Evolutionary conservation across 2,329 filamentous ascomycete species (phyloP), one percentile per base, ranked within the genome.

Genomic region (Epichloe coenophiala): DNA sequence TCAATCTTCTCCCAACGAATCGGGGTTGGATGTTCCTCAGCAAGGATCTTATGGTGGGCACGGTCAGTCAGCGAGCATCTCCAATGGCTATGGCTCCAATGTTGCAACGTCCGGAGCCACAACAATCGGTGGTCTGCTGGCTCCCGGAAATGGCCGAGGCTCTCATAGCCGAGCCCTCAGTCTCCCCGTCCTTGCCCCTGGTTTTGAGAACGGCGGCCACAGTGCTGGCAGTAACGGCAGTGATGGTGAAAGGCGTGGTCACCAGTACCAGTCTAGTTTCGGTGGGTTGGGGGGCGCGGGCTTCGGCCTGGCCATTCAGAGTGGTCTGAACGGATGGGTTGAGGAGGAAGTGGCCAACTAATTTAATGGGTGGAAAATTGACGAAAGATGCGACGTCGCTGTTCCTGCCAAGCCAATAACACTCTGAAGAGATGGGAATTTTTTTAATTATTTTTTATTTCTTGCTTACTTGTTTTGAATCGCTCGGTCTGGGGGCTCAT

Each of bases 81-180:
- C 75, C 33, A 84, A 82, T 54, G 80, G 81, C 45, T 84, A 77
- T 57, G 66, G 77, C 42, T 71, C 70, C 38, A 77, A 73, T 58
- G 67, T 70, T 44, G 66, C 71, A n/a, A 65, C 69, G 3, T 74
- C 76, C 21, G 78, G 76, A 37, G 72, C 84, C 2, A 82, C 83
- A 2, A 87, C 83, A 1, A 84, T 90, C 54, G 84, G 85, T 42
- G 85, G 86, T 7, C 77, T 94, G 38, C 76, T 93, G 47, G 84
- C 86, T 3, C 86, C 87, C 2, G 80, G 80, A 48, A 83, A 79
- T 50, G 64, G 70, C 12, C 75, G 80, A 36, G 71, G 75, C 35
- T 77, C 78, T 55, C 80, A 84, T 66, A 91, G 81, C 61, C 84
- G 93, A 38, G 89, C 93, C 36, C 88, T 96, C 53, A 95, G 89